Conservation (phyloP, 495 filamentous ascomycete species). For the Penicilliopsis zonata region DNA sequence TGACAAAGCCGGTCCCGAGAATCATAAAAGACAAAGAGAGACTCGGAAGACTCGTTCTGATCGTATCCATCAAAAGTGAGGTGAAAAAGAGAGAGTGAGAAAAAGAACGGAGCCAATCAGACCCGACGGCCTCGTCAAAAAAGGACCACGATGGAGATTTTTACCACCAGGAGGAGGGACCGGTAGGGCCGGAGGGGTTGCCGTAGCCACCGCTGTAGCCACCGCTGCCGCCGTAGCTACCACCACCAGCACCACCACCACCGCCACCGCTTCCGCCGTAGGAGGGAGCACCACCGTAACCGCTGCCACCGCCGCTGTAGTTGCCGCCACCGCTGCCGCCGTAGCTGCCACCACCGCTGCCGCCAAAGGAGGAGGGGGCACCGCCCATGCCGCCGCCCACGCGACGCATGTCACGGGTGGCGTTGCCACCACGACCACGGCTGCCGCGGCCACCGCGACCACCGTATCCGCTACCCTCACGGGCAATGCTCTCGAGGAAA, state of each 20-base stretch:
- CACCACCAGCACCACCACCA: slow-evolving; percentile 30
- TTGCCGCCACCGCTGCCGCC: slow-evolving; percentile 38
- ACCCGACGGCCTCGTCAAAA: slow-evolving; percentile 34
- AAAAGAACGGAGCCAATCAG: slow-evolving; percentile 33
- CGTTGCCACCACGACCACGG: slow-evolving; percentile 48
- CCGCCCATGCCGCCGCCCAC: slow-evolving; percentile 28
- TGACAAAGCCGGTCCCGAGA: slow-evolving; percentile 41
- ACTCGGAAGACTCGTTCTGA: slow-evolving; percentile 37
- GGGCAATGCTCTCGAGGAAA: slow-evolving; percentile 93
- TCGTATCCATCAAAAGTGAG: slow-evolving; percentile 31
- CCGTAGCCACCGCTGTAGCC: slow-evolving; percentile 53
- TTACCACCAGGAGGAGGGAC: slow-evolving; percentile 95
- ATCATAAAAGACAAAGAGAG: slow-evolving; percentile 25
- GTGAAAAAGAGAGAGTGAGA: no score
- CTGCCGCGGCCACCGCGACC: slow-evolving; percentile 60
- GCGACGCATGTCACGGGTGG: slow-evolving; percentile 86
- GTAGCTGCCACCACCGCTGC: slow-evolving; percentile 43
- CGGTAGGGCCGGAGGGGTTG: slow-evolving; percentile 72
- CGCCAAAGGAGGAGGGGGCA: slow-evolving; percentile 27
- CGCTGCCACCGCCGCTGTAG: slow-evolving; percentile 37
- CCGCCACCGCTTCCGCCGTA: slow-evolving; percentile 23
- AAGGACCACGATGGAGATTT: slow-evolving; percentile 38
- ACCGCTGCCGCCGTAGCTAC: slow-evolving; percentile 17
- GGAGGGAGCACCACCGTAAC: slow-evolving; percentile 34
- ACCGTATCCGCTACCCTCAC: slow-evolving; percentile 74